Percentiles rank a stretch among this genome's conserved stretches.
These are phyloP conservation scores for Schizochytrium sp. DNA, from an alignment of 108 stramenopile genomes.

Conservation along the genomic window DNA sequence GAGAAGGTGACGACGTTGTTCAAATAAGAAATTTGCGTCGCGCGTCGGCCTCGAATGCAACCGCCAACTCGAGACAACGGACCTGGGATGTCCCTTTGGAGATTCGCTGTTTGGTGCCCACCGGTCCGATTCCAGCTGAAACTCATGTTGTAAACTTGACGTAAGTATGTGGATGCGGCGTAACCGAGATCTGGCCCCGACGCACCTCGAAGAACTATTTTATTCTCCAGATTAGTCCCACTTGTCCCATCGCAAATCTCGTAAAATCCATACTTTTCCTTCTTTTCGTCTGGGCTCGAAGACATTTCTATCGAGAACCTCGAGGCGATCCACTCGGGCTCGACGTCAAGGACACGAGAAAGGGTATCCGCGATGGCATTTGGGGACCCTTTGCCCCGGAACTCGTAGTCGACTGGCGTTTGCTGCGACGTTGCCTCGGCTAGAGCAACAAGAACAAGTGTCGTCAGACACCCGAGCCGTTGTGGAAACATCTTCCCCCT, in stretches of 20 bases:
- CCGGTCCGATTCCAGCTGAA: background rate
- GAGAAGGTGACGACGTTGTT: constrained; percentile 50
- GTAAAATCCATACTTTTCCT: background rate
- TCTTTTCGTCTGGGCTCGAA: background rate
- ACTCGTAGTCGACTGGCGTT: background rate
- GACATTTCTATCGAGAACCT: background rate
- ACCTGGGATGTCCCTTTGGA: background rate
- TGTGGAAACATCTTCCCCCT: too few relatives aligned
- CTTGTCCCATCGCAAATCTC: background rate
- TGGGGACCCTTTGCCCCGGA: background rate
- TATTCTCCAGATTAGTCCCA: background rate
- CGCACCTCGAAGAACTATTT: background rate
- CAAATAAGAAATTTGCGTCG: constrained; percentile 19
- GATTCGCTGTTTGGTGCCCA: background rate
- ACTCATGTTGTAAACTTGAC: background rate
- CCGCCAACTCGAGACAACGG: background rate
- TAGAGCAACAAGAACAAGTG: too few relatives aligned
- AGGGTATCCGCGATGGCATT: background rate
- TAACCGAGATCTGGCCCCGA: background rate
- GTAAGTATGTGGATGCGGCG: background rate
- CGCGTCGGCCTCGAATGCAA: background rate
- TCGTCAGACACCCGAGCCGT: too few relatives aligned
- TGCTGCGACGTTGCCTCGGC: too few relatives aligned
- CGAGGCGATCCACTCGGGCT: background rate
- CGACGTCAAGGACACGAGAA: background rate